phyloP scores from a whole-genome alignment of 805 yeast genomes.

The Komagataella populi region DNA sequence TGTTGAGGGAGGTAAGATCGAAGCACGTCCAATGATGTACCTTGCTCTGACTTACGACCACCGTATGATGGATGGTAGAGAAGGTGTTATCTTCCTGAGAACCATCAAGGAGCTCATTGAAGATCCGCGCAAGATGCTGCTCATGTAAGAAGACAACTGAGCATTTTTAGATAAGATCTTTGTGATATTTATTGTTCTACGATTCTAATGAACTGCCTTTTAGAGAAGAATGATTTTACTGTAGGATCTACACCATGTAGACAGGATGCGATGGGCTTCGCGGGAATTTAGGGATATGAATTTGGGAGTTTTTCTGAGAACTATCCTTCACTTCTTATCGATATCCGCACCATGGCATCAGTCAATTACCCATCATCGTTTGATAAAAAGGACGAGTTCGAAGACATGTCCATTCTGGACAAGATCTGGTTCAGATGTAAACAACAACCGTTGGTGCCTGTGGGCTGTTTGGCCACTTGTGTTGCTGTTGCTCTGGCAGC shows the following conservation, averaged over 20 bases:
- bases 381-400: slow-evolving; percentile 21
- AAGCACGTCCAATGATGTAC: slow-evolving; percentile 98
- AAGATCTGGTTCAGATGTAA: slow-evolving; percentile 50
- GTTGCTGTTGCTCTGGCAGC: slow-evolving; percentile 77
- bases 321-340: not conserved
- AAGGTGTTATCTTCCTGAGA: slow-evolving; percentile 93
- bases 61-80: slow-evolving; percentile 96
- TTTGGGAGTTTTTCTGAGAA: not conserved
- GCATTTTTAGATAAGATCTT: not conserved
- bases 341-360: slow-evolving; percentile 16
- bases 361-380: slow-evolving; percentile 35
- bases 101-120: slow-evolving; percentile 94
- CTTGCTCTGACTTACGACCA: slow-evolving; percentile 97
- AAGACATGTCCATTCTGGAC: slow-evolving; percentile 34
- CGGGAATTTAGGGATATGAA: not conserved
- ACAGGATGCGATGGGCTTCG: not conserved
- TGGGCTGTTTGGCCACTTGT: slow-evolving; percentile 67
- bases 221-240: not conserved
- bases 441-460: slow-evolving; percentile 82
- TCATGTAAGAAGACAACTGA: slow-evolving; percentile 15
- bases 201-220: not conserved
- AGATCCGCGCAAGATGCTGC: slow-evolving; percentile 97
- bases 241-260: not conserved
- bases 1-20: slow-evolving; percentile 81
- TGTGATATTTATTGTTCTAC: not conserved